These are phyloP conservation scores for Paracoccidioides lutzii DNA, from an alignment of 2,329 filamentous ascomycete genomes.

Conservation along the genomic window DNA sequence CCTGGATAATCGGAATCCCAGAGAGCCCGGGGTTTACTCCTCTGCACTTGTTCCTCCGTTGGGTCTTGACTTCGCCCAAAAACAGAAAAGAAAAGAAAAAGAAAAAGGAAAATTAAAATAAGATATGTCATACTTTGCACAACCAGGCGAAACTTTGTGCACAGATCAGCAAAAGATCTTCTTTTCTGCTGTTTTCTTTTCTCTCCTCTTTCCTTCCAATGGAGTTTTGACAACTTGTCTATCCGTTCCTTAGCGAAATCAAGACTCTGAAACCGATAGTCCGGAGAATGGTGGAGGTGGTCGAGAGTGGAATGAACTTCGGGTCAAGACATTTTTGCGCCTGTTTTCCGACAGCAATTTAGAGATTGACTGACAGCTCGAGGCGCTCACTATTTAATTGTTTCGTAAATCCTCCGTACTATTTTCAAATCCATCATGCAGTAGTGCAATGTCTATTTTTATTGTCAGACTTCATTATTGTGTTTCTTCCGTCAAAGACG, in stretches of 20 bases:
- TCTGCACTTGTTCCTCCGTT: background rate
- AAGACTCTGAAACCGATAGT: background rate
- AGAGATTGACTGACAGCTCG: background rate
- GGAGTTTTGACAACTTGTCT: background rate
- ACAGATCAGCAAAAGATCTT: background rate
- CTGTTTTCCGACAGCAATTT: background rate
- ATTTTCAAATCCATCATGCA: too few relatives aligned
- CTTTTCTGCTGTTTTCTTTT: background rate
- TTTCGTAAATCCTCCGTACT: too few relatives aligned
- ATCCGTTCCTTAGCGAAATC: background rate
- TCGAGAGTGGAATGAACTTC: background rate
- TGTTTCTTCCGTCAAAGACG: background rate
- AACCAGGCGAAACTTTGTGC: background rate
- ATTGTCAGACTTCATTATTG: too few relatives aligned
- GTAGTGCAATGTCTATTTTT: too few relatives aligned
- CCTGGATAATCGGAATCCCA: background rate
- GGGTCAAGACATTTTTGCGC: background rate
- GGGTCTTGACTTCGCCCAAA: background rate
- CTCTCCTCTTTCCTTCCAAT: background rate
- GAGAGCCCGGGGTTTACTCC: background rate
- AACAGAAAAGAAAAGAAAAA: background rate
- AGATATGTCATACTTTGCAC: background rate
- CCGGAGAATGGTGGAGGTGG: background rate
- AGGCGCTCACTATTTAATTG: too few relatives aligned
- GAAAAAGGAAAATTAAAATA: too few relatives aligned